Evolutionary conservation across 2,329 filamentous ascomycete species (phyloP).

Genomic region (Fusarium sp.): DNA sequence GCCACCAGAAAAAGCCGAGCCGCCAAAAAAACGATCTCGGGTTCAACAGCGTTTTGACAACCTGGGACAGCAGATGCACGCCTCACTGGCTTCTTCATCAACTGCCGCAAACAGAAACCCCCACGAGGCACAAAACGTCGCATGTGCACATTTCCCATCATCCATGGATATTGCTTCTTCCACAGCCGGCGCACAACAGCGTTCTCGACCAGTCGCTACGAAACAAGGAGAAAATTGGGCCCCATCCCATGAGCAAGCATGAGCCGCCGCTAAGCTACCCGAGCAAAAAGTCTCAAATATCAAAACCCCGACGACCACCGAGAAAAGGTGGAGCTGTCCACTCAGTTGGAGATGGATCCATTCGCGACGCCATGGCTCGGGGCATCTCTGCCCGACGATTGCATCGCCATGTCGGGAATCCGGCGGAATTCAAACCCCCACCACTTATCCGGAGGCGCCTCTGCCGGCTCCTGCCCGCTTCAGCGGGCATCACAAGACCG

Average conservation of each 20-base stretch:
- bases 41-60: neutral
- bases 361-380: slow-evolving; percentile 30
- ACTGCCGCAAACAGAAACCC: neutral
- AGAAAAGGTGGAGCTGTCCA: slow-evolving; percentile 31
- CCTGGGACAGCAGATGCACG: neutral
- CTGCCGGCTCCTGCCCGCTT: slow-evolving; percentile 19
- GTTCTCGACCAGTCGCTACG: neutral
- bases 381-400: slow-evolving; percentile 32
- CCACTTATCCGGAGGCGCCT: slow-evolving; percentile 4
- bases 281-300: slow-evolving; percentile 2
- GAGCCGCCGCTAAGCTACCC: slow-evolving; percentile 22
- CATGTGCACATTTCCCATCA: neutral
- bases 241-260: neutral
- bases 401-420: slow-evolving; percentile 23
- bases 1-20: neutral
- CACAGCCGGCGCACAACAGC: neutral
- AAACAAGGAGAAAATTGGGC: slow-evolving; percentile 1
- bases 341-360: slow-evolving; percentile 29
- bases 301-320: slow-evolving; percentile 28
- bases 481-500: slow-evolving; percentile 24
- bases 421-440: slow-evolving; percentile 19
- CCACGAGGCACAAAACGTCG: neutral
- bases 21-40: neutral
- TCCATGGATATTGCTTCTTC: neutral
- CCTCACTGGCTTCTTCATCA: neutral